Evolutionary conservation across 306 rosid genomes (phyloP).

Genomic region (Begonia masoniana): DNA sequence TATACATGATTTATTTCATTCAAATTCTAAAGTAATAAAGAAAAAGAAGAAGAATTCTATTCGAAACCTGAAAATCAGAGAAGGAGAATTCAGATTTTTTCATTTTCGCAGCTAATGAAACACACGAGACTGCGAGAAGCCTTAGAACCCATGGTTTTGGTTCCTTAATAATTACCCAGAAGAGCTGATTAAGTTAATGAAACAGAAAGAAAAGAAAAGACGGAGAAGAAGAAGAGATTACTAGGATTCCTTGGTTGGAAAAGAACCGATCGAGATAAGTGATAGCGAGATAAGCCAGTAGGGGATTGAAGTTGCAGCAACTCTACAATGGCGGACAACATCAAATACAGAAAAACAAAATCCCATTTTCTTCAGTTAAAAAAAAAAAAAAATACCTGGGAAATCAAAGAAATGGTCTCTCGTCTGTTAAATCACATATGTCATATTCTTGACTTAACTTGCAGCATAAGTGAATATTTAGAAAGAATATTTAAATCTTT

Average conservation of each 20-base stretch:
- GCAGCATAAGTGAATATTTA: too few species aligned
- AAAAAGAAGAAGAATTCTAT: neutral
- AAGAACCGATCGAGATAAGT: slow-evolving; percentile 85
- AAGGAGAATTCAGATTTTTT: slow-evolving; percentile 39
- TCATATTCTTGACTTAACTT: too few species aligned
- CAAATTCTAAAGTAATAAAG: neutral
- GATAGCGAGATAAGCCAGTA: slow-evolving; percentile 58
- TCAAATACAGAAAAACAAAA: neutral
- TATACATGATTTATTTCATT: neutral
- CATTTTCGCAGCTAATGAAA: slow-evolving; percentile 84
- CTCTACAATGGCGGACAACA: slow-evolving; percentile 21
- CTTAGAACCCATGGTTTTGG: slow-evolving; percentile 72
- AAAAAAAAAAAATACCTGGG: slow-evolving; percentile 35
- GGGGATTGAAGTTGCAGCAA: slow-evolving; percentile 43
- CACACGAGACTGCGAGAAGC: slow-evolving; percentile 69
- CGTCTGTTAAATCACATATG: slow-evolving; percentile 45
- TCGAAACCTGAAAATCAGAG: slow-evolving; percentile 46
- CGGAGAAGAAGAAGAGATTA: slow-evolving; percentile 12
- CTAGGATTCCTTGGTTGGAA: slow-evolving; percentile 51
- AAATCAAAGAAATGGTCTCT: slow-evolving; percentile 46
- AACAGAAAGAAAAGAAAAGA: too few species aligned
- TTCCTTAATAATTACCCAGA: slow-evolving; percentile 22
- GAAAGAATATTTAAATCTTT: too few species aligned
- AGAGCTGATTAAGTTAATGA: too few species aligned
- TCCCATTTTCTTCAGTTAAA: neutral